Percentiles rank a stretch among this genome's conserved stretches.
Conservation (phyloP, 176 grass and related monocot genomes). For the Leersia perrieri region DNA sequence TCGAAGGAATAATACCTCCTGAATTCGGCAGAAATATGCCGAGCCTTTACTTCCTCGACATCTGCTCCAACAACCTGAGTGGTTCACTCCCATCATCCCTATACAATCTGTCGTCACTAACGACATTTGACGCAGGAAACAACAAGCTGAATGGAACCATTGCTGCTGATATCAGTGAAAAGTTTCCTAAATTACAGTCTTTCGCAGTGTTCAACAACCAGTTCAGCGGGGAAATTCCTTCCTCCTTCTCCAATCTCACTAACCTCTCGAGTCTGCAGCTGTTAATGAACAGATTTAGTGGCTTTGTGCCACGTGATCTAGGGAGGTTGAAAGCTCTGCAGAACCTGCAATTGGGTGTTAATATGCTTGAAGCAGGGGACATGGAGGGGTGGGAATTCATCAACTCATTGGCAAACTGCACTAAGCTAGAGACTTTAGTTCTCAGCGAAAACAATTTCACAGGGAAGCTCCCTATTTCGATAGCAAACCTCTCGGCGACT, state of each 20-base stretch:
- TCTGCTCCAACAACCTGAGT: not conserved
- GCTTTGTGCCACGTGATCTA: not conserved
- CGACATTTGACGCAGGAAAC: rapidly evolving
- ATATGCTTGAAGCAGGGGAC: not conserved
- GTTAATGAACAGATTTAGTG: not conserved
- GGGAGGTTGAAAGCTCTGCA: not conserved
- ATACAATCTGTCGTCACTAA: constrained; percentile 5
- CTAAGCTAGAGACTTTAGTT: not conserved
- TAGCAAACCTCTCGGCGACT: not conserved
- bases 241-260: not conserved
- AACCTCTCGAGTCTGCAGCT: not conserved
- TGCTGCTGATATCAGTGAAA: not conserved
- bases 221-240: not conserved
- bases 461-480: not conserved
- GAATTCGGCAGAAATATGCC: not conserved
- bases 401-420: not conserved
- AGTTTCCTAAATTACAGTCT: not conserved
- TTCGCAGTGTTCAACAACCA: not conserved
- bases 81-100: not conserved
- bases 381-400: not conserved
- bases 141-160: constrained; percentile 1
- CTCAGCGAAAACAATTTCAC: not conserved
- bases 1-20: not conserved
- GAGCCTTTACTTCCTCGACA: not conserved
- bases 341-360: not conserved